Evolutionary conservation across 2,329 filamentous ascomycete genomes (phyloP), one percentile per base, ranked within the genome.

Genomic region (Cladobotryum protrusum): DNA sequence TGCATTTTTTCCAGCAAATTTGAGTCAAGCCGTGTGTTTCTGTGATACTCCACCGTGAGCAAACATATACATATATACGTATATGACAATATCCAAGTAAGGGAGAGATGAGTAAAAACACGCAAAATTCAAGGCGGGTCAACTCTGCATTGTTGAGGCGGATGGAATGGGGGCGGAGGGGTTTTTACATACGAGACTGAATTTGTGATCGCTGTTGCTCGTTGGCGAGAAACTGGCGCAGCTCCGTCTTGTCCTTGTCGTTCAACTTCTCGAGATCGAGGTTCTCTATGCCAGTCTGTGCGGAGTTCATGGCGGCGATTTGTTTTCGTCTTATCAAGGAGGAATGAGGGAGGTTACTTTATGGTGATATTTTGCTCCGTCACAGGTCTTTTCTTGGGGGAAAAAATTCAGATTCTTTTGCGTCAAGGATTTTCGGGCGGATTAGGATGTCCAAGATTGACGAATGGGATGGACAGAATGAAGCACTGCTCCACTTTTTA

Each of bases 1-100:
- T 77, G 76, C 93, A 99, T 74, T 96, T 97, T 66, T 85, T 89
- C 84, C 91, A 99, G 80, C 93, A 99, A 53, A 87, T 81, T 61
- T 93, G 86, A 40, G 76, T 81, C 47, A 82, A 62, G 55, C 64
- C 69, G 63, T 81, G 77, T 12, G 77, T 76, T 64, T 75, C 78
- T 82, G 49, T 32, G 3, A 24, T 53, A 34, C 9, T 17, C 33
- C 32, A 40, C 3, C 7, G 8, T 61, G 49, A 61, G 52, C 24
- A 43, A 41, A 20, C n/a, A n/a, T n/a, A n/a, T n/a, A n/a, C n/a
- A n/a, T n/a, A n/a, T n/a, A n/a, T n/a, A n/a, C n/a, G 9, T 13
- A 13, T 11, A n/a, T 24, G 14, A 5, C n/a, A 4, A 24, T 13
- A 35, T 35, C 19, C n/a, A 33, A 43, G 9, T 8, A n/a, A 15